Evolutionary conservation across 495 filamentous ascomycete species (phyloP), one percentile per base, ranked within the genome.

Genomic region (Aspergillus bridgeri): DNA sequence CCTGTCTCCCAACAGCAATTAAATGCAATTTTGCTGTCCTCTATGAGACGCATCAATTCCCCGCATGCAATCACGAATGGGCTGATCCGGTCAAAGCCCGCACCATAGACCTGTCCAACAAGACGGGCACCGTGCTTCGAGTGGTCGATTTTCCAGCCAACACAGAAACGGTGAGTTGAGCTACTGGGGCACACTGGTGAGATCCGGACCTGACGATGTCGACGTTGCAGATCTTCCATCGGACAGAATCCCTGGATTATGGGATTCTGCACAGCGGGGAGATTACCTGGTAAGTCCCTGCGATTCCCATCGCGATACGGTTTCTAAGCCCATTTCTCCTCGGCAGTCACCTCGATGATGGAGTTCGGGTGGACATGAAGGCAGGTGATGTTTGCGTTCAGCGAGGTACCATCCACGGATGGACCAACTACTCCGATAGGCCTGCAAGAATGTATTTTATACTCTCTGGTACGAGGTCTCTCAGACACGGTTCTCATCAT

Each of bases 361-460:
- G 85, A 0, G 83, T 82, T 64, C 65, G 61, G 51, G 65, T 72
- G 53, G 57, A 65, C 13, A 70, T 90, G 79, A 71, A 77, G 63
- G 64, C 79, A 17, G 87, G 87, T 2, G 86, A 90, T 62, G 71
- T 87, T 8, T 77, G 77, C 11, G 78, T 89, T 22, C 86, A 90
- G 70, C 64, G 87, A 51, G 86, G 75, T 0, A 89, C 86, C 3
- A 84, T 83, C 69, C 87, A 90, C 63, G 77, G 77, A 23, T 88
- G 85, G 85, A 75, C 73, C 19, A 88, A 87, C 51, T 42, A 44
- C 20, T 29, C 52, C 3, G 44, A 55, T 45, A 60, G 49, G n/a
- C 51, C 58, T 23, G 58, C 58, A 29, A 13, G 58, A 18, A 29
- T 60, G 8, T 60, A 60, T 51, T n/a, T n/a, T n/a, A n/a, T n/a